Conservation (phyloP, 208 protist genomes). For the Acanthamoeba rhysodes region DNA sequence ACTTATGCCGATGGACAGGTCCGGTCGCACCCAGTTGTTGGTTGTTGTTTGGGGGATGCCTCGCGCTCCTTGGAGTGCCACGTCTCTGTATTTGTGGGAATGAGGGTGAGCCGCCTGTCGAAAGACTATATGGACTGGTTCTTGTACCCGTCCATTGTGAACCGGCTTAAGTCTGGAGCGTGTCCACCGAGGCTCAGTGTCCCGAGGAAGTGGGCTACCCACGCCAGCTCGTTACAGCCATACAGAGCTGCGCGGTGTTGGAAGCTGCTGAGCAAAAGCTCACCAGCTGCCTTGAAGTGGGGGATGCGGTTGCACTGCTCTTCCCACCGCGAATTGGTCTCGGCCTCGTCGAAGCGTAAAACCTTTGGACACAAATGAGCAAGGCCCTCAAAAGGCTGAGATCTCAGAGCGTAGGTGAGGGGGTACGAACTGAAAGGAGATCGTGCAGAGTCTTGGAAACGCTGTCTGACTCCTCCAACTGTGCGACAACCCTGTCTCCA, state of each 20-base stretch:
- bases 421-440: not conserved
- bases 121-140: not conserved
- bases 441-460: not conserved
- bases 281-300: constrained; percentile 4
- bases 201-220: not conserved
- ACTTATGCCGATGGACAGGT: not conserved
- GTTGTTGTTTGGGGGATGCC: not conserved
- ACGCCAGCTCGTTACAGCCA: not conserved
- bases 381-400: not conserved
- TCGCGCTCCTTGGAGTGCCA: not conserved
- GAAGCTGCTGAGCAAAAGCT: not conserved
- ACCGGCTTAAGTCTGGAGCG: not conserved
- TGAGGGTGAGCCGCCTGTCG: not conserved
- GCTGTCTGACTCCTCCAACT: not conserved
- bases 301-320: not conserved
- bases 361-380: not conserved
- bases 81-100: not conserved
- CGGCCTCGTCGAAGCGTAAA: not conserved
- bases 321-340: not conserved
- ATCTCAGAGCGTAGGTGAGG: not conserved
- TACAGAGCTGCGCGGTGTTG: not conserved
- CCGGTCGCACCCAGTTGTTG: not conserved
- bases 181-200: not conserved
- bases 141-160: not conserved
- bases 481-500: not conserved